A percentile compares a stretch with the other conserved stretches of the same genome.
Conservation (phyloP, 2,329 filamentous ascomycete genomes). For the Stachybotrys elegans region DNA sequence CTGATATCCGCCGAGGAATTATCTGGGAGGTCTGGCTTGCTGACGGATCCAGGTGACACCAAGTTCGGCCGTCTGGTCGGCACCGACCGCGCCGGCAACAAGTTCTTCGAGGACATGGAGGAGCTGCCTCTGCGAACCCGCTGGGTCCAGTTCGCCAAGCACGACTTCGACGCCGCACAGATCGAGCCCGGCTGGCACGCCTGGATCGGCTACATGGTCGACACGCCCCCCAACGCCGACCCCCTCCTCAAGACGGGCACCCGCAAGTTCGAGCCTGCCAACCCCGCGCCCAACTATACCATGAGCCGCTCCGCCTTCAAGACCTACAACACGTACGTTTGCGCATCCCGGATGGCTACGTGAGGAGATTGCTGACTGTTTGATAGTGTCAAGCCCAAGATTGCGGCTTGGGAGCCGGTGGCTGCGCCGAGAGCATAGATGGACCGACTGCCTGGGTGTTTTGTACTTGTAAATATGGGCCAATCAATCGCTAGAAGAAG, state of each 20-base stretch:
- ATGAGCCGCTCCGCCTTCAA: conserved; percentile 75
- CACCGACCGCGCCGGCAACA: conserved; percentile 89
- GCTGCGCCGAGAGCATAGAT: conserved; percentile 27
- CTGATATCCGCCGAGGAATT: too few relatives aligned
- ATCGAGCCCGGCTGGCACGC: conserved; percentile 97
- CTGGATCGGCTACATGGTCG: conserved; percentile 92
- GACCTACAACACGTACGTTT: conserved; percentile 87
- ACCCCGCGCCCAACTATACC: conserved; percentile 71
- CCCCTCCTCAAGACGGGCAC: conserved; percentile 61
- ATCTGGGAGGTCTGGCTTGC: background rate
- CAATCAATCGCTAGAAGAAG: too few relatives aligned
- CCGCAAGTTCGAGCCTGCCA: conserved; percentile 70
- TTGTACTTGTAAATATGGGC: conserved; percentile 27
- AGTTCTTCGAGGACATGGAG: conserved; percentile 93
- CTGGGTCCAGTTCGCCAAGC: conserved; percentile 95
- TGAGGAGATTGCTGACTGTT: background rate
- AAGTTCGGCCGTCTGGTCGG: conserved; percentile 86
- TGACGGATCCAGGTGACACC: conserved; percentile 70
- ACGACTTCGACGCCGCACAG: conserved; percentile 76
- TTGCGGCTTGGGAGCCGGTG: conserved; percentile 47
- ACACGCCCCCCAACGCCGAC: conserved; percentile 78
- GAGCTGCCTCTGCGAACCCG: conserved; percentile 92
- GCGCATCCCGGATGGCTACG: background rate
- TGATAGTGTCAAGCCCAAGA: conserved; percentile 47
- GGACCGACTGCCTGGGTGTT: conserved; percentile 6